phyloP scores from a whole-genome alignment of 176 grass and related monocot genomes.

The Triticum aestivum region IWGSC_CS_RefSeq_v2.1 NC_057798.1:718749459-718749958 shows the following conservation, averaged over 20 bases:
- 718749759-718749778: not conserved
- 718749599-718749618: too few species aligned
- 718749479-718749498: not conserved
- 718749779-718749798: not conserved
- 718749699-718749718: not conserved
- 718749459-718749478: not conserved
- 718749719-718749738: not conserved
- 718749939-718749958: not conserved
- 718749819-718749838: not conserved
- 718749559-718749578: too few species aligned
- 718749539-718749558: too few species aligned
- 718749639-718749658: not conserved
- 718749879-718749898: slow-evolving; percentile 2
- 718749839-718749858: not conserved
- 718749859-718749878: not conserved
- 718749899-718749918: not conserved
- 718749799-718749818: not conserved
- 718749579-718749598: too few species aligned
- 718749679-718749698: not conserved
- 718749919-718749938: not conserved
- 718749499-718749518: not conserved
- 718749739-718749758: not conserved
- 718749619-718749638: too few species aligned
- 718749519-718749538: too few species aligned
- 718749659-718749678: not conserved